Base-by-base conservation (phyloP, 108 stramenopile genomes). In the Cylindrotheca closterium region DNA sequence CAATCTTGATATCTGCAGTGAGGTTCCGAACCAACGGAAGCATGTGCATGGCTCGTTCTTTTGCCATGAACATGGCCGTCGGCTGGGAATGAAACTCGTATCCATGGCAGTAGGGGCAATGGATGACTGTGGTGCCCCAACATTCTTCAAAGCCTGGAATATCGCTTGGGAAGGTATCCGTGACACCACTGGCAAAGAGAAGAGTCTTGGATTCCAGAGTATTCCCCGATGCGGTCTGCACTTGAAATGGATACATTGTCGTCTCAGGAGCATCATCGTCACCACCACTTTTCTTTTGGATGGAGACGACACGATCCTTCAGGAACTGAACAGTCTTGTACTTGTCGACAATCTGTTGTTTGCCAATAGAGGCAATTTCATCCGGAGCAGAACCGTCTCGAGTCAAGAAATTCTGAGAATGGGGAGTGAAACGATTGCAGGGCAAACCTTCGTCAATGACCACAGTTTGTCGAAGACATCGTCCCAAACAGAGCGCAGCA, bases 101-200 rank as follows among this genome's bases (percentile, higher is more conserved):
- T 59, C 67, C 67, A 51, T 68, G 67, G 37, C 67, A 68, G 51
- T 68, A 68, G 32, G 67, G 67, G 32, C 67, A 68, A 24, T 68
- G 67, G 56, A 68, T 59, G 57, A 68, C 67, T 2, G 58, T 31
- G 24, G 29, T 50, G 1, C 67, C 67, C 67, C 67, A 68, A 51
- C 67, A 68, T 30, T 68, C 67, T 3, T 4, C 29, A 30, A 68
- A 58, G 4, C 67, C 67, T 22, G 58, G 47, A 31, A 68, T 59
- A 19, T 5, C n/a, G 31, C 31, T 47, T 1, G 67, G 67, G 4
- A 68, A 30, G 4, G 50, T 28, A 34, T 68, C 67, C 28, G 1
- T 58, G 4, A 68, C 29, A 25, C 67, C 67, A 7, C 58, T 50
- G 22, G 67, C 67, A 59, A 68, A 26, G 48, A 68, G 49, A 5